Evolutionary conservation across 1,139 yeast genomes (phyloP), one percentile per base, ranked within the genome.

Genomic region (Blastobotrys elegans): DNA sequence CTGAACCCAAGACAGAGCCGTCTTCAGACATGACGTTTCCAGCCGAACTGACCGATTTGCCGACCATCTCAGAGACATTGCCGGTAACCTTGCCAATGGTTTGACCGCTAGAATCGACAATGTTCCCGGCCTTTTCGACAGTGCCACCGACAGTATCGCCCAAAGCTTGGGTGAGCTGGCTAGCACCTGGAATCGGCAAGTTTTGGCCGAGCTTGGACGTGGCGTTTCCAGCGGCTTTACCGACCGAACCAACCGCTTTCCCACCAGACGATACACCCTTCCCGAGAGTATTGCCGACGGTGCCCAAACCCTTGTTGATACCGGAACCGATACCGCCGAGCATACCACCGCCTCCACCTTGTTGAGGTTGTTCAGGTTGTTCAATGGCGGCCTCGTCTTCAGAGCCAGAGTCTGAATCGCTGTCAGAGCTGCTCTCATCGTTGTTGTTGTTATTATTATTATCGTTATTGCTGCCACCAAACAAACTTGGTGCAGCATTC

Each of bases 201-300:
- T 10, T 24, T 24, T 24, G 5, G 27, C 27, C 27, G 10, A 24
- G 27, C 10, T 24, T 24, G 27, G 27, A 5, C 5, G 27, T 24
- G 8, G 27, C 27, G 27, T 24, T 24, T 5, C 27, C 26, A 6
- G 38, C 21, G 11, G 26, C 38, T 20, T 21, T 20, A 10, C 38
- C 38, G 4, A 24, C 21, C 3, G 24, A n/a, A 10, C 24, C 24
- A 6, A 34, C 14, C 13, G 21, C 38, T 18, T 34, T 34, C 13
- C 38, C 38, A 18, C 24, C 38, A 34, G 24, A 34, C 13, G 26
- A 20, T 11, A 14, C 24, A 4, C 10, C 26, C 26, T 34, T 34
- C n/a, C 38, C 38, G 14, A 34, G n/a, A 18, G 38, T 34, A 18
- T 34, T 34, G 22, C 37, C 37, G 18, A 34, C 26, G 3, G 38